Conservation (phyloP, 225 moss, liverwort and hornwort species). For the Pleurozium schreberi region DNA sequence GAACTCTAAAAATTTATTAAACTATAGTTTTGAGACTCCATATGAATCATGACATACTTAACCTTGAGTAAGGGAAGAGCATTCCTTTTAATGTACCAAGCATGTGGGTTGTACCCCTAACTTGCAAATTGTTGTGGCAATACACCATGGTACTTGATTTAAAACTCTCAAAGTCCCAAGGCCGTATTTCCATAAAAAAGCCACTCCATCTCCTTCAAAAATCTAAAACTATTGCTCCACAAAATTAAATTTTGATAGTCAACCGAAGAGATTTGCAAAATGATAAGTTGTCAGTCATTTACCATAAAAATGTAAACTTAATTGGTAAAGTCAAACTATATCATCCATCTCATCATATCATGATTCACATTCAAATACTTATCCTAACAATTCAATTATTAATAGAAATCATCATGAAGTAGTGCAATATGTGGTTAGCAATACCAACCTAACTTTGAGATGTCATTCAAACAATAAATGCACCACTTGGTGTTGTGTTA, state of each 20-base stretch:
- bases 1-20: no score
- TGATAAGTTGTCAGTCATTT: background rate
- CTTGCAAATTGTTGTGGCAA: no score
- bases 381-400: background rate
- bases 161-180: no score
- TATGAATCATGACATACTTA: no score
- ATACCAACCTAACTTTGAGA: background rate
- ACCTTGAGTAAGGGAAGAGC: no score
- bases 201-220: no score
- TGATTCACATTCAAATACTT: background rate
- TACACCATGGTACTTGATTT: no score
- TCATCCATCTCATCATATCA: background rate
- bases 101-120: no score
- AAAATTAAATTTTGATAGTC: background rate
- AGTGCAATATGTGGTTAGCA: accelerated
- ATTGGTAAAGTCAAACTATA: background rate
- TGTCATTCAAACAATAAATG: background rate
- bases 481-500: background rate
- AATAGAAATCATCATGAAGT: background rate
- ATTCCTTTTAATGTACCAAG: no score
- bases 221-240: background rate
- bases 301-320: background rate
- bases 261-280: no score
- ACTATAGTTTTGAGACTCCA: no score
- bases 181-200: no score